A percentile compares a stretch with the other conserved stretches of the same genome.
These are phyloP conservation scores for Azolla pinnata DNA, from an alignment of 75 land plant species.

Conservation along the genomic window DNA sequence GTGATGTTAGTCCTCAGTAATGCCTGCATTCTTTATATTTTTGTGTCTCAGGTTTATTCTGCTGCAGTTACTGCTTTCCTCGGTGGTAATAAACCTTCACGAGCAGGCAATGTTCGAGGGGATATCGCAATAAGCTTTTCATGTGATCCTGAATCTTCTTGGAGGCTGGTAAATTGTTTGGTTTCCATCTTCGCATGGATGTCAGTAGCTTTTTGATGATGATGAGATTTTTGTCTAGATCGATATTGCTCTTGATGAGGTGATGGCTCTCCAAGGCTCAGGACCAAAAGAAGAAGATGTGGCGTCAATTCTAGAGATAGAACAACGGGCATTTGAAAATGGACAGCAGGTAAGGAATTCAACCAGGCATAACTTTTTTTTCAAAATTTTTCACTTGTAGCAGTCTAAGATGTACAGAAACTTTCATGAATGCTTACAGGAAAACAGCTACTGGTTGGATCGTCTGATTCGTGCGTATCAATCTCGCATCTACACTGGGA, in stretches of 20 bases:
- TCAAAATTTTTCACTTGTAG: too few relatives aligned
- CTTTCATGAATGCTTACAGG: too few relatives aligned
- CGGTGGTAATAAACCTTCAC: conserved; percentile 88
- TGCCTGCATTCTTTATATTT: too few relatives aligned
- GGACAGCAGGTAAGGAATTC: conserved; percentile 92
- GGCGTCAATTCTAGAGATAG: conserved; percentile 72
- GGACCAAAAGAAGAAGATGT: conserved; percentile 77
- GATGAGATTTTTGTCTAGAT: conserved; percentile 32
- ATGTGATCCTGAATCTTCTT: conserved; percentile 89
- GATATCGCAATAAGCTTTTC: conserved; percentile 87
- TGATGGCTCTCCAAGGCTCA: conserved; percentile 57
- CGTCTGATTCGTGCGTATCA: conserved; percentile 88
- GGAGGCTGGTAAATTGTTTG: conserved; percentile 48
- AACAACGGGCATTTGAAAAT: conserved; percentile 93
- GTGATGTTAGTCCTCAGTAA: too few relatives aligned
- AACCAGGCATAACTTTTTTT: too few relatives aligned
- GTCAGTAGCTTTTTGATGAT: not conserved
- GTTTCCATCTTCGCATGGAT: too few relatives aligned
- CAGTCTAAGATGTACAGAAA: too few relatives aligned
- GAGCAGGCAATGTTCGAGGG: conserved; percentile 80
- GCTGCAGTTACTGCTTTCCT: conserved; percentile 83
- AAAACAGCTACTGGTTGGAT: conserved; percentile 91
- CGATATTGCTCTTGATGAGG: conserved; percentile 76
- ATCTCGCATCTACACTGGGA: conserved; percentile 75
- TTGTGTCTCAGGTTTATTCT: conserved; percentile 65